Evolutionary conservation across 305 asterid species (phyloP).

Genomic region (Solanum chacoense): DNA sequence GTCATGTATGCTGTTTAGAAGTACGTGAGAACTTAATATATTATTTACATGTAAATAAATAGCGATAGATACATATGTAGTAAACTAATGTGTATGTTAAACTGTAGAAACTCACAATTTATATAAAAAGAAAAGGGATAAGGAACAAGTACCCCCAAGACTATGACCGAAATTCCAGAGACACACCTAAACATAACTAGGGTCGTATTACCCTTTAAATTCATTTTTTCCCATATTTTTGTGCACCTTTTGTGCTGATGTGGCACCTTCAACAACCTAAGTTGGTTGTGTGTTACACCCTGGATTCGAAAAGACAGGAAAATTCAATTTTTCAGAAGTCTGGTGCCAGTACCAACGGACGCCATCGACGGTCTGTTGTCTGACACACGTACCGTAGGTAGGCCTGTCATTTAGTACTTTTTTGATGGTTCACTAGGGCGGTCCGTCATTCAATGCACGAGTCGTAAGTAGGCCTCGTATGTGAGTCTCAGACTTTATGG

Average conservation of each 20-base stretch:
- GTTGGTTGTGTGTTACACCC: background rate
- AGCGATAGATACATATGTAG: background rate
- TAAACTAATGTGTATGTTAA: background rate
- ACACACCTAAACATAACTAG: background rate
- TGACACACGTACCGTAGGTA: too few relatives aligned
- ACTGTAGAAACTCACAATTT: background rate
- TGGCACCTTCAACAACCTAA: background rate
- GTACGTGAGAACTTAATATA: background rate
- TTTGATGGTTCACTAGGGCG: too few relatives aligned
- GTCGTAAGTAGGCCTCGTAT: too few relatives aligned
- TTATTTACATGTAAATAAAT: background rate
- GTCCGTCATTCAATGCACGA: too few relatives aligned
- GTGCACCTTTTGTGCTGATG: background rate
- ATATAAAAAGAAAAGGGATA: background rate
- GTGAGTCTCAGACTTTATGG: too few relatives aligned
- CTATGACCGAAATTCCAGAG: too few relatives aligned
- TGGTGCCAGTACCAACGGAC: too few relatives aligned
- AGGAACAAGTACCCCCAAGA: background rate
- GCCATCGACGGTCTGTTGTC: too few relatives aligned
- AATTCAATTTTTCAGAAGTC: too few relatives aligned
- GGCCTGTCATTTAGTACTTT: too few relatives aligned
- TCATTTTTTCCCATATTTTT: background rate
- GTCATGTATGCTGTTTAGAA: background rate
- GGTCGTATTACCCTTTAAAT: background rate
- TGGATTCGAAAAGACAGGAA: too few relatives aligned